Conservation (phyloP, 805 yeast genomes). For the Zygoascus flipseniorum region DNA sequence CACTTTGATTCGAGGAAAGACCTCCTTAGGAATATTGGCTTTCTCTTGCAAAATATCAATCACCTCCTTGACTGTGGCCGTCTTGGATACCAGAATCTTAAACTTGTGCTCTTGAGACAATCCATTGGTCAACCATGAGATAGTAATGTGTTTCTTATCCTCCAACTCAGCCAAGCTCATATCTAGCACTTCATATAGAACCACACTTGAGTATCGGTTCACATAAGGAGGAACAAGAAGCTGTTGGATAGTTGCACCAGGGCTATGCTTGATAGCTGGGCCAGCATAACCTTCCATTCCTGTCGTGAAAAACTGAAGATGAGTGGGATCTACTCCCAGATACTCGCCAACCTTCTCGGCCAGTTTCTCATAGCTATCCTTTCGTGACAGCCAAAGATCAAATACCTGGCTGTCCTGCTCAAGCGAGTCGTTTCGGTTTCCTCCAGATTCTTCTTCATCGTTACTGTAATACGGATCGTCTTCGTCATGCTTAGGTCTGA, state of each 20-base stretch:
- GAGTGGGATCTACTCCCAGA: slow-evolving; percentile 47
- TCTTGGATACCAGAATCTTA: slow-evolving; percentile 62
- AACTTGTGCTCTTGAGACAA: slow-evolving; percentile 59
- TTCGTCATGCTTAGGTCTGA: slow-evolving; percentile 19
- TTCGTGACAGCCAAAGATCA: slow-evolving; percentile 58
- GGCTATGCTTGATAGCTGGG: slow-evolving; percentile 15
- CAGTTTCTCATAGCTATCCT: slow-evolving; percentile 49
- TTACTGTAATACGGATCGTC: background rate
- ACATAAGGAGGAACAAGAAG: slow-evolving; percentile 18
- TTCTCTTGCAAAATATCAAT: slow-evolving; percentile 48
- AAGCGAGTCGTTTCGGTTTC: slow-evolving; percentile 10
- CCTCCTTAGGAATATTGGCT: slow-evolving; percentile 40
- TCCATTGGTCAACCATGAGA: slow-evolving; percentile 68
- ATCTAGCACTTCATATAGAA: slow-evolving; percentile 71
- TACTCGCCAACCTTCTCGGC: slow-evolving; percentile 51
- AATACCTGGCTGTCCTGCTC: slow-evolving; percentile 23
- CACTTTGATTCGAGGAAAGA: slow-evolving; percentile 29
- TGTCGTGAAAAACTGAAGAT: slow-evolving; percentile 58
- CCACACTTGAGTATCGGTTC: slow-evolving; percentile 14
- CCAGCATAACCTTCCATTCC: slow-evolving; percentile 44
- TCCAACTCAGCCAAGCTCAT: slow-evolving; percentile 73
- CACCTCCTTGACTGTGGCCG: slow-evolving; percentile 47
- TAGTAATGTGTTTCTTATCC: slow-evolving; percentile 53
- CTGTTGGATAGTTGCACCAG: slow-evolving; percentile 31
- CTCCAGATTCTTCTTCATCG: slow-evolving; percentile 7